These are phyloP conservation scores for Candida tammaniensis DNA, from an alignment of 805 yeast genomes.

Conservation along the genomic window DNA sequence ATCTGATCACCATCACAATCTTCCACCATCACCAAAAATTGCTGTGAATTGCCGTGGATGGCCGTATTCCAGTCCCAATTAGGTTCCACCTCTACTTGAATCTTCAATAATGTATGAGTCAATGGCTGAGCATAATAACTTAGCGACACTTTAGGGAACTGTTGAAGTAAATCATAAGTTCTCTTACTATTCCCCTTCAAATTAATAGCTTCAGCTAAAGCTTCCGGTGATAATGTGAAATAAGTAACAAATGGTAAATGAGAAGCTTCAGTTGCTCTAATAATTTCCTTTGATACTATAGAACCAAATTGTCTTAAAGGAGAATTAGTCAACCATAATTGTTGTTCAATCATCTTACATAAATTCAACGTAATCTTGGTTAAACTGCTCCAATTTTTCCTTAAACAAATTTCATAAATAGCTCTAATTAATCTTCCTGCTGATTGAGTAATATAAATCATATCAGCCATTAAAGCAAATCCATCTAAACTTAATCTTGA, in stretches of 20 bases:
- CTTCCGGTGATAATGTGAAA: slow-evolving; percentile 66
- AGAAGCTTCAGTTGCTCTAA: slow-evolving; percentile 74
- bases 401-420: slow-evolving; percentile 69
- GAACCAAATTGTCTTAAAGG: slow-evolving; percentile 81
- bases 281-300: slow-evolving; percentile 65
- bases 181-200: slow-evolving; percentile 63
- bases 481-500: slow-evolving; percentile 77
- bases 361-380: slow-evolving; percentile 58
- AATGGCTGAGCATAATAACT: slow-evolving; percentile 72
- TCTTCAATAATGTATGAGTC: slow-evolving; percentile 60
- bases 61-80: slow-evolving; percentile 73
- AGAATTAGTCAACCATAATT: slow-evolving; percentile 82
- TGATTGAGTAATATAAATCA: slow-evolving; percentile 89
- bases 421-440: slow-evolving; percentile 90
- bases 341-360: slow-evolving; percentile 74
- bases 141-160: slow-evolving; percentile 69
- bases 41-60: slow-evolving; percentile 63
- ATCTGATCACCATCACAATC: slow-evolving; percentile 80
- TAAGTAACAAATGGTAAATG: slow-evolving; percentile 81
- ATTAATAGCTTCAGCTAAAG: slow-evolving; percentile 77
- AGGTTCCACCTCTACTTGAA: slow-evolving; percentile 68
- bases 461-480: slow-evolving; percentile 87
- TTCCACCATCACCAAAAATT: slow-evolving; percentile 71
- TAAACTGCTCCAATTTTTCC: slow-evolving; percentile 68
- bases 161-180: slow-evolving; percentile 56